Conservation (phyloP, 805 yeast genomes). For the Komagataella ulmi region DNA sequence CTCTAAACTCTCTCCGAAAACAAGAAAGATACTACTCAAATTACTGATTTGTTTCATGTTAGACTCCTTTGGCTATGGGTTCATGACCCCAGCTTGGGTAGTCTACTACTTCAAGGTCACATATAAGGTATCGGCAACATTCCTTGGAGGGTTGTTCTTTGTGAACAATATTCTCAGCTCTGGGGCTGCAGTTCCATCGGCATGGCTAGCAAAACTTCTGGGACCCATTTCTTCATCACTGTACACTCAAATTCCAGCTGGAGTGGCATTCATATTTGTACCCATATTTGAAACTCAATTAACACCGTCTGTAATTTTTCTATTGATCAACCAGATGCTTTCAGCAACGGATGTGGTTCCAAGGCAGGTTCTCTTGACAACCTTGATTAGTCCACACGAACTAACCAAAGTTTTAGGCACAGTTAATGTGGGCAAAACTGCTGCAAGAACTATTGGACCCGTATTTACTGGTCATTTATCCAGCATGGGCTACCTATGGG, state of each 20-base stretch:
- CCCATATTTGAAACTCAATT: conserved; percentile 29
- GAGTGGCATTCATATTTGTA: conserved; percentile 39
- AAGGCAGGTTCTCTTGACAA: conserved; percentile 65
- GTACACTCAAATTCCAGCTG: conserved; percentile 68
- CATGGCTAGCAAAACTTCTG: conserved; percentile 43
- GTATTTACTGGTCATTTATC: conserved; percentile 67
- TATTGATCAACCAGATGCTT: conserved; percentile 46
- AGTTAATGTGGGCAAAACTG: conserved; percentile 76
- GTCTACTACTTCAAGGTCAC: conserved; percentile 61
- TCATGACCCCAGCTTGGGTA: conserved; percentile 82
- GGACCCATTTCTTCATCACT: conserved; percentile 78
- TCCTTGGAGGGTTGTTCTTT: conserved; percentile 59
- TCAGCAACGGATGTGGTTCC: conserved; percentile 89
- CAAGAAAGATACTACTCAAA: conserved; percentile 29
- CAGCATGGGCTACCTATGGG: conserved; percentile 26
- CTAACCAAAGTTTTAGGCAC: conserved; percentile 72
- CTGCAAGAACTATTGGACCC: conserved; percentile 78
- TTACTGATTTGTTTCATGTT: conserved; percentile 56
- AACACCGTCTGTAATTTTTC: conserved; percentile 31
- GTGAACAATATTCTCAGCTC: conserved; percentile 49
- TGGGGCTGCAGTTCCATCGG: conserved; percentile 65
- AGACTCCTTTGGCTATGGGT: conserved; percentile 82
- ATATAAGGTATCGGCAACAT: conserved; percentile 39
- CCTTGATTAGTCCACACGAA: conserved; percentile 48
- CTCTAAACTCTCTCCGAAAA: conserved; percentile 23